A percentile compares a stretch with the other conserved stretches of the same genome.
Evolutionary conservation across 306 rosid species (phyloP).

Genomic region (Prunus campanulata): DNA sequence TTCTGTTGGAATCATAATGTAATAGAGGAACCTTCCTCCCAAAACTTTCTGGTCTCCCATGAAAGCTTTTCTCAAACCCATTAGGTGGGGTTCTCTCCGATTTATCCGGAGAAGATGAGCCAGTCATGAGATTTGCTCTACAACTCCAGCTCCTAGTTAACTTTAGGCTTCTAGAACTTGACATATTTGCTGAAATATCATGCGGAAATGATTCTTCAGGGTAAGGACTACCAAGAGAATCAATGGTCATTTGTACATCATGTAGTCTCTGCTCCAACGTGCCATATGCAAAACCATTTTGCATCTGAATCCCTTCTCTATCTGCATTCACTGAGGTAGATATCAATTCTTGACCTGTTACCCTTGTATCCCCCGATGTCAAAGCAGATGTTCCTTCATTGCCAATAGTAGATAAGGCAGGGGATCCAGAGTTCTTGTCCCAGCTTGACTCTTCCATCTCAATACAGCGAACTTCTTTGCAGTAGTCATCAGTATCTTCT

Average conservation of each 20-base stretch:
- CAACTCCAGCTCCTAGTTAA: constrained; percentile 89
- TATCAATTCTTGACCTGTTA: constrained; percentile 41
- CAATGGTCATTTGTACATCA: constrained; percentile 32
- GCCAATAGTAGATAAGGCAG: constrained; percentile 30
- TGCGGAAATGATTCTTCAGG: constrained; percentile 37
- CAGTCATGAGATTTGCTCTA: constrained; percentile 47
- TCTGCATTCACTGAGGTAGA: constrained; percentile 45
- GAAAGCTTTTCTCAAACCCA: constrained; percentile 66
- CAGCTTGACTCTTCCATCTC: constrained; percentile 62
- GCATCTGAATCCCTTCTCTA: constrained; percentile 42
- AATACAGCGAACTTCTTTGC: constrained; percentile 89
- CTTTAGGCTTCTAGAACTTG: constrained; percentile 41
- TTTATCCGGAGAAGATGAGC: constrained; percentile 51
- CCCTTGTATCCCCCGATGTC: constrained; percentile 34
- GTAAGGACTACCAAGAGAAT: constrained; percentile 41
- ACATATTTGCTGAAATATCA: constrained; percentile 33
- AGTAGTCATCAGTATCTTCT: constrained; percentile 58
- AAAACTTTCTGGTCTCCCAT: constrained; percentile 82
- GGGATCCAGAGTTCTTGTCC: constrained; percentile 37
- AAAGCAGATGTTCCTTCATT: constrained; percentile 33
- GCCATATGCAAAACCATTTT: constrained; percentile 38
- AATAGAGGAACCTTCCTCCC: constrained; percentile 51
- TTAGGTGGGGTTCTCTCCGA: constrained; percentile 63
- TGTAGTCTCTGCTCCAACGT: constrained; percentile 35
- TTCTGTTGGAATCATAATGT: constrained; percentile 36